Percentiles rank a stretch among this genome's conserved stretches.
Evolutionary conservation across 1,284 basidiomycete species (phyloP).

Genomic region (Clitocybe nebularis): DNA sequence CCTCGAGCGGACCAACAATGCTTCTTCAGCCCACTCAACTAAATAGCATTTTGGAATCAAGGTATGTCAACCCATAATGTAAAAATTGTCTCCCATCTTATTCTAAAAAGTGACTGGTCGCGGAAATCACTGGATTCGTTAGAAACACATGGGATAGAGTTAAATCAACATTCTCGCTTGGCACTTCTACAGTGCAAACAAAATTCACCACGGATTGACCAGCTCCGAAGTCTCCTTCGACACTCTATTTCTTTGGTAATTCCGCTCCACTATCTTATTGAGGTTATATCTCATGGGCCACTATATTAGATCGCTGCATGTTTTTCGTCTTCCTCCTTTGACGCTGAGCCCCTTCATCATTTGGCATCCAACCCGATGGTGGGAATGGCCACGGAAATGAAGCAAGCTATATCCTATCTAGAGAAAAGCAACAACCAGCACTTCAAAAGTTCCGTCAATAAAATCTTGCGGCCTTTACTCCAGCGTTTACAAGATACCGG

Average conservation of each 20-base stretch:
- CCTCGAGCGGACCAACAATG: conserved; percentile 27
- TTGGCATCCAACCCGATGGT: conserved; percentile 6
- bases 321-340: conserved; percentile 38
- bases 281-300: no score
- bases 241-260: conserved; percentile 38
- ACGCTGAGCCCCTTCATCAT: conserved; percentile 12
- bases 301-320: conserved; percentile 28
- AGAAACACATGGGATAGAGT: conserved; percentile 28
- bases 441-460: conserved; percentile 15
- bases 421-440: conserved; percentile 20
- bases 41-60: conserved; percentile 25
- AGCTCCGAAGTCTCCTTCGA: conserved; percentile 36
- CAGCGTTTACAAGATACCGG: conserved; percentile 10
- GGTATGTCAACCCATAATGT: conserved; percentile 23
- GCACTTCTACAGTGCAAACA: conserved; percentile 34
- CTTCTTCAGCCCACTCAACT: conserved; percentile 34
- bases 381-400: conserved; percentile 12
- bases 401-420: conserved; percentile 19
- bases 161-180: conserved; percentile 33
- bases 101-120: conserved; percentile 29
- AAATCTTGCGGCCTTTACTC: conserved; percentile 14
- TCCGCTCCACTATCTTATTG: conserved; percentile 1
- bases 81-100: conserved; percentile 2
- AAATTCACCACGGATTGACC: conserved; percentile 31
- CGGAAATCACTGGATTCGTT: conserved; percentile 26